Conservation (phyloP, 306 rosid genomes). For the apple (Malus domestica) region DNA sequence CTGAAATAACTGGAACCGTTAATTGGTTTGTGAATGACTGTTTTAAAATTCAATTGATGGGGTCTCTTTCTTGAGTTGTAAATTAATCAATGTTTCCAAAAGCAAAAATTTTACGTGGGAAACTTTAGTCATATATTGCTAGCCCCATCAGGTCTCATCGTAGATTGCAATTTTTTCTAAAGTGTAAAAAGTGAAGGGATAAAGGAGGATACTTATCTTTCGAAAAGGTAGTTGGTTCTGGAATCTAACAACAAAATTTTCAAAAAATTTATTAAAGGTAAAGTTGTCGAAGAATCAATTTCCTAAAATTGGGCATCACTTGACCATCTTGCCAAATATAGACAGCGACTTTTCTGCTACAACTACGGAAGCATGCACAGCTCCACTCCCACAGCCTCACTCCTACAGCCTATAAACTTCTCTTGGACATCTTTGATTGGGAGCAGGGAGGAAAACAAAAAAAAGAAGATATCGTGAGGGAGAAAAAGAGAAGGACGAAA, state of each 20-base stretch:
- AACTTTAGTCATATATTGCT: conserved; percentile 22
- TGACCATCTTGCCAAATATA: neutral
- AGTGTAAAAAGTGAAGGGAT: conserved; percentile 32
- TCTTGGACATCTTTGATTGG: neutral
- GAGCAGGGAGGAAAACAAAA: too few relatives aligned
- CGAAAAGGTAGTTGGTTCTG: conserved; percentile 39
- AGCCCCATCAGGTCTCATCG: conserved; percentile 33
- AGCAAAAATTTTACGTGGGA: conserved; percentile 6
- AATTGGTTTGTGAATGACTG: neutral
- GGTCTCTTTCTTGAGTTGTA: neutral
- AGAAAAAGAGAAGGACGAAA: too few relatives aligned
- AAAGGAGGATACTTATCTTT: conserved; percentile 27
- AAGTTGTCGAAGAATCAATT: conserved; percentile 3
- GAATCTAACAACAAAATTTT: conserved; percentile 32
- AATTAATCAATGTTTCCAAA: neutral
- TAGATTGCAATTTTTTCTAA: conserved; percentile 36
- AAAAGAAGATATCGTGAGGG: too few relatives aligned
- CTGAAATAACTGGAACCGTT: neutral
- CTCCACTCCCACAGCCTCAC: neutral
- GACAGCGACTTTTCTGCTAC: neutral
- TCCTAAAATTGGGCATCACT: neutral
- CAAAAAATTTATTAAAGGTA: conserved; percentile 6
- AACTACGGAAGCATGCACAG: neutral
- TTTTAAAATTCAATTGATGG: neutral
- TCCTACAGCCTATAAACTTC: neutral